Evolutionary conservation across 2,329 filamentous ascomycete genomes (phyloP).

Genomic region (Apiospora arundinis): DNA sequence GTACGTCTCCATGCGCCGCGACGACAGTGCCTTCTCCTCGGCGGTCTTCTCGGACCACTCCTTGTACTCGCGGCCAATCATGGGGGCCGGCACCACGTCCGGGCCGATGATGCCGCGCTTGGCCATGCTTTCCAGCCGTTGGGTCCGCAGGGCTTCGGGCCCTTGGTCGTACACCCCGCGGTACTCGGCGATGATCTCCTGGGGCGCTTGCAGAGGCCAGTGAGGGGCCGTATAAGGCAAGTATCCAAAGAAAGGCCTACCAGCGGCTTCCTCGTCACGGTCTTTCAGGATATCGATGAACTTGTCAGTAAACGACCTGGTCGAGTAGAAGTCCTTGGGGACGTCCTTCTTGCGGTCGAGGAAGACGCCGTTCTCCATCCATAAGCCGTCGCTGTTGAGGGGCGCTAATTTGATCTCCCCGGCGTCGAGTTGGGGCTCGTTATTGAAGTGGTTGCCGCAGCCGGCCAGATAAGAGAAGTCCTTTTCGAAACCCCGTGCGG

Average conservation of each 20-base stretch:
- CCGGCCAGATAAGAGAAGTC: not conserved
- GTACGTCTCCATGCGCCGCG: not conserved
- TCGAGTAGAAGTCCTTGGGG: slow-evolving; percentile 55
- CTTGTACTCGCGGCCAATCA: not conserved
- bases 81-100: not conserved
- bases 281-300: slow-evolving; percentile 58
- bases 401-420: not conserved
- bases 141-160: slow-evolving; percentile 51
- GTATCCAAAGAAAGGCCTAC: slow-evolving; percentile 54
- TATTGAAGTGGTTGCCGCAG: not conserved
- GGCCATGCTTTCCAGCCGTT: slow-evolving; percentile 44
- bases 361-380: slow-evolving; percentile 31
- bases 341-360: slow-evolving; percentile 38
- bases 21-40: not conserved
- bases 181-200: slow-evolving; percentile 53
- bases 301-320: slow-evolving; percentile 58
- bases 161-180: slow-evolving; percentile 56
- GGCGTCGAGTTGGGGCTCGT: not conserved
- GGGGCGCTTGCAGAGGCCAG: slow-evolving; percentile 58
- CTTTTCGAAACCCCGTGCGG: not conserved
- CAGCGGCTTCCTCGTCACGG: slow-evolving; percentile 45
- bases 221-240: slow-evolving; percentile 57
- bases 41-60: not conserved
- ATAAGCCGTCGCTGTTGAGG: slow-evolving; percentile 30
- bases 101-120: not conserved